Evolutionary conservation across 768 basidiomycete genomes (phyloP), one percentile per base, ranked within the genome.

Genomic region (Boletus reticulatus): DNA sequence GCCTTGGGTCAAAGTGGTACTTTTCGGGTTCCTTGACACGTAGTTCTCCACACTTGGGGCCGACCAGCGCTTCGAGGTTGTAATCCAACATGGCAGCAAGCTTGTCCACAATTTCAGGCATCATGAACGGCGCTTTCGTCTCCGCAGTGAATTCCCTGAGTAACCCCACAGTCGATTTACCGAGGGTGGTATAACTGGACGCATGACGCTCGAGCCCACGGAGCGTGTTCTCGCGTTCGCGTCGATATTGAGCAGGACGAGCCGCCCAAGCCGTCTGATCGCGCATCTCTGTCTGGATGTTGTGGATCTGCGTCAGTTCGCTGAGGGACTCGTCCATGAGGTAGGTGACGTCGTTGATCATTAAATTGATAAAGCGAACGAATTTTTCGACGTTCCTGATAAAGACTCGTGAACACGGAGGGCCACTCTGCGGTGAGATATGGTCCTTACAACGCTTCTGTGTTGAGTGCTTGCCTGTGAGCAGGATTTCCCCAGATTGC

Each of bases 281-380:
- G 43, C 83, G 84, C 88, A 95, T 96, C 68, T 95, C 89, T 0
- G 76, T 75, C 69, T 96, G 89, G 48, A 98, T 87, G 56, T 82
- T 85, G 69, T 89, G 85, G 59, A 99, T 97, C 67, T 96, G 91
- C 12, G 84, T 79, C 48, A 99, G 79, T 59, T 95, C 91, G 62
- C 85, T 85, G 46, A 98, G 78, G 10, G 94, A 96, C 66, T 99
- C 97, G 69, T 98, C 94, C 82, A 99, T 87, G 50, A 98, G 88
- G 72, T 94, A 98, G 10, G 96, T 98, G 52, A 96, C 94, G 64
- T 99, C 97, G 80, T 97, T 98, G 77, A 98, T 97, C 84, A 98
- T 90, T 64, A 98, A 78, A 74, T 99, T 98, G 75, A 95, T 83
- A 71, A 99, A 98, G 53, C 88, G 87, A 50, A 98, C 87, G 70